Percentiles rank a stretch among this genome's conserved stretches.
phyloP scores from a whole-genome alignment of 2,329 filamentous ascomycete species.

The Phoma herbarum region DNA sequence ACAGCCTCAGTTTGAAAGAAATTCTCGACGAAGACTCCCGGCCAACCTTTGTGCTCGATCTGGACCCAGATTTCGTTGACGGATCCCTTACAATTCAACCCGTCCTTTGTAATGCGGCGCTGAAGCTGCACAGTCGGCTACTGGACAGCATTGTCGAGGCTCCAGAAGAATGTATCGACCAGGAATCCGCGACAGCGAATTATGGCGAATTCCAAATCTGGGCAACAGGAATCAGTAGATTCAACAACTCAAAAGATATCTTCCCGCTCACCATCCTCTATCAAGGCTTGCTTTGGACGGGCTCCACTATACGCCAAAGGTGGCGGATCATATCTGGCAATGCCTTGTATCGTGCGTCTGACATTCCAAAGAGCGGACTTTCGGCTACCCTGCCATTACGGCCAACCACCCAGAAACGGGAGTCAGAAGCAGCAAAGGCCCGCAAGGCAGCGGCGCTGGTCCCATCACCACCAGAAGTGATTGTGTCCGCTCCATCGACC shows the following conservation, averaged over 20 bases:
- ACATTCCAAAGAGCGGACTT: slow-evolving; percentile 24
- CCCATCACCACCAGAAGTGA: slow-evolving; percentile 5
- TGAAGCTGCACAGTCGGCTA: slow-evolving; percentile 41
- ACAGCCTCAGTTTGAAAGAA: slow-evolving; percentile 38
- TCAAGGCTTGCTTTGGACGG: slow-evolving; percentile 42
- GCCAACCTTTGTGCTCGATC: slow-evolving; percentile 45
- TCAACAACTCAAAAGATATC: slow-evolving; percentile 57
- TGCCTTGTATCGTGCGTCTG: slow-evolving; percentile 29
- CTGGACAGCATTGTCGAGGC: slow-evolving; percentile 36
- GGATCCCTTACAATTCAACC: slow-evolving; percentile 31
- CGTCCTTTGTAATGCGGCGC: slow-evolving; percentile 43
- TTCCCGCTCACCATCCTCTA: slow-evolving; percentile 55
- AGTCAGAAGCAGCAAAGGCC: slow-evolving; percentile 7
- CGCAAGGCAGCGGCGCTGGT: slow-evolving; percentile 21
- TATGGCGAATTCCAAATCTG: slow-evolving; percentile 54
- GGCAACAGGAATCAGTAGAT: slow-evolving; percentile 54
- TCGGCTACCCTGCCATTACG: slow-evolving; percentile 11
- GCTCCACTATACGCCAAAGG: slow-evolving; percentile 39
- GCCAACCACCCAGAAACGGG: background rate
- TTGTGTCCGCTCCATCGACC: background rate
- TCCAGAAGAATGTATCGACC: slow-evolving; percentile 4
- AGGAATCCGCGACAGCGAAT: slow-evolving; percentile 20
- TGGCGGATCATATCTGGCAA: slow-evolving; percentile 43
- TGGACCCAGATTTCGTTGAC: slow-evolving; percentile 39
- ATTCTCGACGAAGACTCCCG: slow-evolving; percentile 45